Conservation (phyloP, 208 protist species). For the Trypanosoma theileri region DNA sequence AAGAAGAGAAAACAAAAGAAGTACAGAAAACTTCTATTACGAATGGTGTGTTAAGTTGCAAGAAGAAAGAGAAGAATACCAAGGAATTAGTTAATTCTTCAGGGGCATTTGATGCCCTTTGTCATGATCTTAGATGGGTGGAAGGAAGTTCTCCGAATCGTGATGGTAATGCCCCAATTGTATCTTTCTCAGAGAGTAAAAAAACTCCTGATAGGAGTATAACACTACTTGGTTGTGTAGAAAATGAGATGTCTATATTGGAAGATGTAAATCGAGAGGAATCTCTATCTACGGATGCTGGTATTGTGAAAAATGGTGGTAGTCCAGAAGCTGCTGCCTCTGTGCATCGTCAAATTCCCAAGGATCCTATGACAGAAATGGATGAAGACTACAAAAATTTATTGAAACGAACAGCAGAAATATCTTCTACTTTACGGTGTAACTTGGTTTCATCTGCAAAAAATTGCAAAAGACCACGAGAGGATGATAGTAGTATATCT, state of each 20-base stretch:
- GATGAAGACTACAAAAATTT: constrained; percentile 19
- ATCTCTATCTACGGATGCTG: not conserved
- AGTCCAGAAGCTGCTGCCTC: constrained; percentile 6
- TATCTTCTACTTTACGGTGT: constrained; percentile 7
- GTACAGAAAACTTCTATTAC: not conserved
- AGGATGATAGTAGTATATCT: not conserved
- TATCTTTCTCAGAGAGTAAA: too few relatives aligned
- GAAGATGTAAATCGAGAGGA: not conserved
- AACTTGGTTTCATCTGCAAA: not conserved
- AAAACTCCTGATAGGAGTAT: not conserved
- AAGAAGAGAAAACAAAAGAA: not conserved
- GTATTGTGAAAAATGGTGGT: not conserved
- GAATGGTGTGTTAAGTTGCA: too few relatives aligned
- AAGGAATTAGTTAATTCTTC: not conserved
- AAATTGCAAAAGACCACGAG: constrained; percentile 4
- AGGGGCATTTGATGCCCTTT: constrained; percentile 8
- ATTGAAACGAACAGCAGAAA: constrained; percentile 6
- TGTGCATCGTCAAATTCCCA: not conserved
- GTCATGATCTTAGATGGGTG: constrained; percentile 10
- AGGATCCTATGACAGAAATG: not conserved
- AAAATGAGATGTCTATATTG: not conserved
- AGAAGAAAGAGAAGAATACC: not conserved
- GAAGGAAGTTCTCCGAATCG: not conserved
- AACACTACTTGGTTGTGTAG: not conserved
- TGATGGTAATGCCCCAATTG: not conserved